Conservation (phyloP, 768 basidiomycete species). For the Rhodotorula paludigena region DNA sequence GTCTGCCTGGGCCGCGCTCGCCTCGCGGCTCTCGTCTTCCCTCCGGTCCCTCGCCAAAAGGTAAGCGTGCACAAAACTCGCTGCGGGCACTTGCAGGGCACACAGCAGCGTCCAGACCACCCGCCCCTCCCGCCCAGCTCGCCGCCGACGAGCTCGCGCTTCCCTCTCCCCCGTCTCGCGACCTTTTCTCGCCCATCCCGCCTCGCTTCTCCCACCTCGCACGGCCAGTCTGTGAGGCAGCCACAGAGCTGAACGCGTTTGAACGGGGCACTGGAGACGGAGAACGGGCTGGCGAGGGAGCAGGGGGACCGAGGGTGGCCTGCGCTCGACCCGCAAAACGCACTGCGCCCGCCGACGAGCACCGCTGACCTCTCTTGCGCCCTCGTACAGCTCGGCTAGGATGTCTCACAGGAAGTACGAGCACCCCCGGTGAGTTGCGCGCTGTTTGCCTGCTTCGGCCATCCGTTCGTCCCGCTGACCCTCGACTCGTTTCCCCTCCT, state of each 20-base stretch:
- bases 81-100: too few relatives aligned
- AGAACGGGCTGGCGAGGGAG: too few relatives aligned
- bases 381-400: constrained; percentile 6
- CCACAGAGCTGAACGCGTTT: too few relatives aligned
- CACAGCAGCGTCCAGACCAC: too few relatives aligned
- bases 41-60: background rate
- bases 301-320: background rate
- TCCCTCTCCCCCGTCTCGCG: background rate
- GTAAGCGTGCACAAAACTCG: background rate
- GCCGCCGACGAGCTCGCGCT: background rate
- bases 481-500: background rate
- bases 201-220: background rate
- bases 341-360: background rate
- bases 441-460: too few relatives aligned
- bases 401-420: constrained; percentile 43
- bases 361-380: constrained; percentile 5
- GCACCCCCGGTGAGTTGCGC: constrained; percentile 38
- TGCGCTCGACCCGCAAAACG: background rate
- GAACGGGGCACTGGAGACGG: too few relatives aligned
- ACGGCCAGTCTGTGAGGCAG: background rate
- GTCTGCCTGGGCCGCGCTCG: background rate
- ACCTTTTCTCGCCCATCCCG: background rate
- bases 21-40: background rate
- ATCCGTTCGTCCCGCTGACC: background rate
- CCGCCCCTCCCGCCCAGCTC: too few relatives aligned